Evolutionary conservation across 495 filamentous ascomycete species (phyloP), one percentile per base, ranked within the genome.

Genomic region (Cryomyces minteri): DNA sequence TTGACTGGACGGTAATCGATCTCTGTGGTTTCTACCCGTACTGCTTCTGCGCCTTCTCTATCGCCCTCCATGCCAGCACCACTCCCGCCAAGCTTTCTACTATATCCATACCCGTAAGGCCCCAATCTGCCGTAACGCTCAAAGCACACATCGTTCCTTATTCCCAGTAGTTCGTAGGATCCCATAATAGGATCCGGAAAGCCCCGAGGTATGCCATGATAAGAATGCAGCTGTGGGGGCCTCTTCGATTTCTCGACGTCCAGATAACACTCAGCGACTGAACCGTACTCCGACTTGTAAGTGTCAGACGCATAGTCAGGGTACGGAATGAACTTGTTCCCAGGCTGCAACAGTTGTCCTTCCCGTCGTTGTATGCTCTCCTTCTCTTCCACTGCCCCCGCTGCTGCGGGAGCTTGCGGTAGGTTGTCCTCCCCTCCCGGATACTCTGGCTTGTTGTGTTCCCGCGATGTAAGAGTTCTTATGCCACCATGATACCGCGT

Each of bases 111-210:
- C 0, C 90, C 90, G 52, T 98, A 98, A 0, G 88, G 79, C 0
- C 86, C 92, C 29, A 88, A 70, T 46, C 84, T 71, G 7, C 92
- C 90, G 61, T 81, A 92, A 2, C 90, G 73, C 44, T 98, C 90
- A 62, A 94, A 96, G 65, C 90, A 98, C 43, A 95, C 71, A 57
- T 93, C 82, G 47, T 94, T 76, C 31, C 77, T 77, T 30, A 94
- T 68, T 0, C 79, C 86, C 5, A 96, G 59, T 39, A 92, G 63
- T 4, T 79, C 72, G 57, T 94, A 81, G 0, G 81, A 86, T 4
- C 90, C 90, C 54, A 92, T 74, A 3, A 82, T 71, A 43, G 82
- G 70, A 34, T 85, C 76, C 0, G 90, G 92, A 59, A 92, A 87
- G 0, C 86, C 87, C 39, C 72, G 66, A 4, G 82, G 76, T 5